phyloP scores from a whole-genome alignment of 345 rosid species.

The Gynandropsis gynandra region DNA sequence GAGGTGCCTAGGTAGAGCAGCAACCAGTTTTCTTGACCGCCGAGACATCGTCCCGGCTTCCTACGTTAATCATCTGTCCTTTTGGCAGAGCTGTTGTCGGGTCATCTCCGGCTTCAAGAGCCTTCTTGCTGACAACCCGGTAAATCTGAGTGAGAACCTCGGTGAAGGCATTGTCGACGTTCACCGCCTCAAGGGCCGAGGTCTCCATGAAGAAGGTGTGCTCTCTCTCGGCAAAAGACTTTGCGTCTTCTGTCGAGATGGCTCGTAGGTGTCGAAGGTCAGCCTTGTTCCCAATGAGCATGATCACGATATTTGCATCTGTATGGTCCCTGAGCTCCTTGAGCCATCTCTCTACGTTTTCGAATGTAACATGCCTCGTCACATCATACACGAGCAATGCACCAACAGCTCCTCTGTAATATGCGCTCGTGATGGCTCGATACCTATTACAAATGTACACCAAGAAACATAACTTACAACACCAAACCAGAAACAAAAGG shows the following conservation, averaged over 20 bases:
- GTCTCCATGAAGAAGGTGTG: constrained; percentile 75
- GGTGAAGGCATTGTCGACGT: constrained; percentile 72
- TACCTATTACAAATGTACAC: constrained; percentile 26
- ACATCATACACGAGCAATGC: constrained; percentile 77
- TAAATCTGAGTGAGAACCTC: constrained; percentile 68
- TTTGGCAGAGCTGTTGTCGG: constrained; percentile 63
- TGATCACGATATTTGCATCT: constrained; percentile 66
- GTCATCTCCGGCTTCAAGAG: constrained; percentile 68
- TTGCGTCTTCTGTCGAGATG: constrained; percentile 52
- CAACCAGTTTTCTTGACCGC: constrained; percentile 69
- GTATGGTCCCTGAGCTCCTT: constrained; percentile 82
- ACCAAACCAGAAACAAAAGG: no score
- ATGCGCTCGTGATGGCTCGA: constrained; percentile 84
- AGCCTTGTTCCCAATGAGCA: constrained; percentile 88
- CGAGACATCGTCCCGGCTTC: constrained; percentile 63
- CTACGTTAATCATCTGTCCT: constrained; percentile 60
- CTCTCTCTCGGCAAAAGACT: constrained; percentile 57
- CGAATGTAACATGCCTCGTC: constrained; percentile 71
- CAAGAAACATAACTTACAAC: not conserved
- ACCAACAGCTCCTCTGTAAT: constrained; percentile 81
- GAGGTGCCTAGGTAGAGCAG: constrained; percentile 37
- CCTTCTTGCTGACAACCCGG: constrained; percentile 60
- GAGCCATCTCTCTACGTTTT: constrained; percentile 76
- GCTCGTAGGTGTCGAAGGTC: constrained; percentile 71
- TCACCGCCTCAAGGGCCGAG: constrained; percentile 67